Evolutionary conservation across 2,329 filamentous ascomycete species (phyloP).

Genomic region (Ceratocystis ficicola): DNA sequence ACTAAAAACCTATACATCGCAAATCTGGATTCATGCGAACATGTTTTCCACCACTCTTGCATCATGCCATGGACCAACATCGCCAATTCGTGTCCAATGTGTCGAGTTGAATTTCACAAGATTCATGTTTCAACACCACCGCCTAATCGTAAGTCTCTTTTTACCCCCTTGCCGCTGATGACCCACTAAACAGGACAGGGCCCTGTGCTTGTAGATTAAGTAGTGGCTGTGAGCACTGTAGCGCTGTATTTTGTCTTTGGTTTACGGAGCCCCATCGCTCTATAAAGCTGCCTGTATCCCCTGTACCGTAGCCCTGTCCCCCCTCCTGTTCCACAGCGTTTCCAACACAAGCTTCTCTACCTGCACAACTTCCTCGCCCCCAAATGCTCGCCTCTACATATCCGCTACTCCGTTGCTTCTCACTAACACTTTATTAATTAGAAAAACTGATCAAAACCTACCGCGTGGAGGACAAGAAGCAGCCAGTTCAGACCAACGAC

Average conservation of each 20-base stretch:
- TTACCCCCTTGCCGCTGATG: slow-evolving; percentile 22
- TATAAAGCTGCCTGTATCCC: neutral
- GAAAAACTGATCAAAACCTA: slow-evolving; percentile 47
- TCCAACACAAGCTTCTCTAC: neutral
- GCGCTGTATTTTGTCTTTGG: neutral
- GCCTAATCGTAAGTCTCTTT: slow-evolving; percentile 54
- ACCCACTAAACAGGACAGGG: slow-evolving; percentile 18
- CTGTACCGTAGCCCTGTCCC: no score
- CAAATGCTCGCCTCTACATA: neutral
- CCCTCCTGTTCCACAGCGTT: neutral
- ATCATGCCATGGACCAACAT: slow-evolving; percentile 90
- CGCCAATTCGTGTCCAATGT: slow-evolving; percentile 96
- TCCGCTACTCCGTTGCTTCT: neutral
- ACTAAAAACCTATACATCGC: slow-evolving; percentile 31
- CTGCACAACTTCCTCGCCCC: neutral
- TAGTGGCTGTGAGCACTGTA: no score
- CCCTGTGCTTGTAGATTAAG: neutral
- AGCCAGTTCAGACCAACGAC: slow-evolving; percentile 31
- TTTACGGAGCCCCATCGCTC: neutral
- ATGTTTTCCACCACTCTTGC: slow-evolving; percentile 85
- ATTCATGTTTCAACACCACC: slow-evolving; percentile 54
- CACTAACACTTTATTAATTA: slow-evolving; percentile 27
- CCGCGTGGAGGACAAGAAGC: slow-evolving; percentile 67
- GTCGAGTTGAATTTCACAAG: slow-evolving; percentile 78
- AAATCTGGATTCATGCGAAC: slow-evolving; percentile 63